Evolutionary conservation across 129 eudicot genomes (phyloP).

Genomic region (Escallonia rubra): DNA sequence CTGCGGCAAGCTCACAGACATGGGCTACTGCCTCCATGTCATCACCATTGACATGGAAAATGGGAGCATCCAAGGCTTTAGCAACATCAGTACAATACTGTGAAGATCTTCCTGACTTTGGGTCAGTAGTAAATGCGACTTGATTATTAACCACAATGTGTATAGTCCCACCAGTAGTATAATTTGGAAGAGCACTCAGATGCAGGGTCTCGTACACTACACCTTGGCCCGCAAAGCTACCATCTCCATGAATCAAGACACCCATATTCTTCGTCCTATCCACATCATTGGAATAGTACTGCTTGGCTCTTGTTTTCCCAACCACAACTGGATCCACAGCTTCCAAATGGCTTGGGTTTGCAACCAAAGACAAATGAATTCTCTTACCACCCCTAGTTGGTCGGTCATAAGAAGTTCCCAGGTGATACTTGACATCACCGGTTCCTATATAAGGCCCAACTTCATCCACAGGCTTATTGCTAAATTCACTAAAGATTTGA

Average conservation of each 20-base stretch:
- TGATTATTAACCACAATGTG: slow-evolving; percentile 97
- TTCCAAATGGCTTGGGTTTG: slow-evolving; percentile 97
- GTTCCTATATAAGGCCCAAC: slow-evolving; percentile 95
- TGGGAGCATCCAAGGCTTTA: slow-evolving; percentile 89
- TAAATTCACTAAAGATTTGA: slow-evolving; percentile 90
- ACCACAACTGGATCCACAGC: slow-evolving; percentile 99
- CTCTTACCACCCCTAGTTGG: slow-evolving; percentile 98
- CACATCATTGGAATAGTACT: slow-evolving; percentile 75
- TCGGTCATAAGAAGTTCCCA: slow-evolving; percentile 98
- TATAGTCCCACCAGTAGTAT: slow-evolving; percentile 95
- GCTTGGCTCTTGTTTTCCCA: slow-evolving; percentile 97
- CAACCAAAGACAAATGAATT: slow-evolving; percentile 90
- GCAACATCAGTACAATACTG: slow-evolving; percentile 99
- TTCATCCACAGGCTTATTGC: slow-evolving; percentile 82
- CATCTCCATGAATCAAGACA: slow-evolving; percentile 87
- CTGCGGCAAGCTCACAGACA: slow-evolving; percentile 98
- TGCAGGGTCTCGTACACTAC: slow-evolving; percentile 92
- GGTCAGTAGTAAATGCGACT: slow-evolving; percentile 97
- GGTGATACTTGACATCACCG: slow-evolving; percentile 94
- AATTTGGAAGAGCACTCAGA: slow-evolving; percentile 96
- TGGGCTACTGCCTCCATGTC: slow-evolving; percentile 95
- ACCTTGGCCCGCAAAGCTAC: slow-evolving; percentile 97
- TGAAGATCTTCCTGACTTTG: slow-evolving; percentile 89
- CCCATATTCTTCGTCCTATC: slow-evolving; percentile 92
- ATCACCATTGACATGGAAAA: slow-evolving; percentile 98